A percentile compares a stretch with the other conserved stretches of the same genome.
phyloP scores from a whole-genome alignment of 2,329 filamentous ascomycete genomes.

The Knufia petricola region DNA sequence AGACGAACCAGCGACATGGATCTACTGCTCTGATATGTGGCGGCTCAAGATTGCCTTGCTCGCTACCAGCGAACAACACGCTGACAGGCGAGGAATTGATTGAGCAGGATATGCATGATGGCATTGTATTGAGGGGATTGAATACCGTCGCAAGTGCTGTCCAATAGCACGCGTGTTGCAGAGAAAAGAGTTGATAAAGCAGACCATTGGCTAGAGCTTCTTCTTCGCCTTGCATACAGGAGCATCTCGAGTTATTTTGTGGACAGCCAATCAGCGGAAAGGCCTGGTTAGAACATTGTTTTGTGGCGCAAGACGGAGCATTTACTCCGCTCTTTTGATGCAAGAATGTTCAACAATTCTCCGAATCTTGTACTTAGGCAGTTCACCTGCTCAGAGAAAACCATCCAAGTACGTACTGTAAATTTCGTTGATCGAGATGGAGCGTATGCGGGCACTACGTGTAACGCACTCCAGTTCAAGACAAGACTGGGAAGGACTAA shows the following conservation, averaged over 20 bases:
- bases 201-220: slow-evolving; percentile 1
- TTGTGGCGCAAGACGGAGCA: neutral
- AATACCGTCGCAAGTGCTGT: neutral
- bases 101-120: neutral
- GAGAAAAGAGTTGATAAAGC: neutral
- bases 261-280: slow-evolving; percentile 1
- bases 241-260: neutral
- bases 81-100: too few relatives aligned
- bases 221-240: neutral
- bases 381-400: too few relatives aligned
- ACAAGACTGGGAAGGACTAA: too few relatives aligned
- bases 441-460: too few relatives aligned
- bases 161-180: slow-evolving; percentile 2
- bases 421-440: too few relatives aligned
- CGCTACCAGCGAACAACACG: too few relatives aligned
- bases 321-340: neutral
- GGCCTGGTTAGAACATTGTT: neutral
- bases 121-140: neutral
- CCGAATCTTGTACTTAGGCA: neutral
- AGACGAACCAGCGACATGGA: too few relatives aligned
- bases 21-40: neutral
- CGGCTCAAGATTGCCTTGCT: neutral
- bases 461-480: too few relatives aligned
- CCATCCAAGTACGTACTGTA: too few relatives aligned
- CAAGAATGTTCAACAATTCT: neutral